A percentile compares a stretch with the other conserved stretches of the same genome.
Conservation (phyloP, 495 filamentous ascomycete genomes). For the Penicillium chermesinum region DNA sequence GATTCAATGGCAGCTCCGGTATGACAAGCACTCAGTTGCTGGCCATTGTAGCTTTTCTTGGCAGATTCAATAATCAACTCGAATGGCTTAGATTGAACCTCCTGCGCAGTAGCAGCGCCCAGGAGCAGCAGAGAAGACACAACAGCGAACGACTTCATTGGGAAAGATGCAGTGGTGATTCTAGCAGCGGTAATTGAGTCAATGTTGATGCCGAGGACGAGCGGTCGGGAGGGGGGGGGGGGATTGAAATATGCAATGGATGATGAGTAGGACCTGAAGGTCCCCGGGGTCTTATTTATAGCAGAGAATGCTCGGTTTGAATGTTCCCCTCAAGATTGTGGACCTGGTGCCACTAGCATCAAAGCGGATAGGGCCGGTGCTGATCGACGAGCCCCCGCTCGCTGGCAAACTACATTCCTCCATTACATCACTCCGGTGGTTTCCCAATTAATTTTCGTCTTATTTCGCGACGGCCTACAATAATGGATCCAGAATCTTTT, state of each 20-base stretch:
- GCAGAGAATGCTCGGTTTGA: background rate
- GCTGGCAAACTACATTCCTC: background rate
- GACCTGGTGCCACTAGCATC: conserved; percentile 6
- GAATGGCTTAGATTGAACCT: conserved; percentile 27
- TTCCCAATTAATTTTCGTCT: too few species aligned
- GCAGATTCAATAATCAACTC: conserved; percentile 17
- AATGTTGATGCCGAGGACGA: too few species aligned
- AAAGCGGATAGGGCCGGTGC: conserved; percentile 3
- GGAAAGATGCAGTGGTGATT: background rate
- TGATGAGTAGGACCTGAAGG: background rate
- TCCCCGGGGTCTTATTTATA: conserved; percentile 1
- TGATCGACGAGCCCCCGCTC: conserved; percentile 9
- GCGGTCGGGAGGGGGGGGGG: too few species aligned
- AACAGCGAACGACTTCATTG: conserved; percentile 9
- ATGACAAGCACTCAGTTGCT: conserved; percentile 46
- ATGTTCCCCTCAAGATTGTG: conserved; percentile 7
- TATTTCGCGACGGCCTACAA: too few species aligned
- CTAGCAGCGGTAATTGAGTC: too few species aligned
- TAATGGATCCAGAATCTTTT: too few species aligned
- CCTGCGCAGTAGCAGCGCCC: conserved; percentile 8
- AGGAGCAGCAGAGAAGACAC: conserved; percentile 9
- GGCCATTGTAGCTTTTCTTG: conserved; percentile 29
- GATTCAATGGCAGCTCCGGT: conserved; percentile 51
- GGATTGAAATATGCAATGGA: conserved; percentile 2
- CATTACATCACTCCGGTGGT: conserved; percentile 6